Percentiles rank a stretch among this genome's conserved stretches.
Conservation (phyloP, 1,139 yeast genomes). For the Geotrichum candidum region DNA sequence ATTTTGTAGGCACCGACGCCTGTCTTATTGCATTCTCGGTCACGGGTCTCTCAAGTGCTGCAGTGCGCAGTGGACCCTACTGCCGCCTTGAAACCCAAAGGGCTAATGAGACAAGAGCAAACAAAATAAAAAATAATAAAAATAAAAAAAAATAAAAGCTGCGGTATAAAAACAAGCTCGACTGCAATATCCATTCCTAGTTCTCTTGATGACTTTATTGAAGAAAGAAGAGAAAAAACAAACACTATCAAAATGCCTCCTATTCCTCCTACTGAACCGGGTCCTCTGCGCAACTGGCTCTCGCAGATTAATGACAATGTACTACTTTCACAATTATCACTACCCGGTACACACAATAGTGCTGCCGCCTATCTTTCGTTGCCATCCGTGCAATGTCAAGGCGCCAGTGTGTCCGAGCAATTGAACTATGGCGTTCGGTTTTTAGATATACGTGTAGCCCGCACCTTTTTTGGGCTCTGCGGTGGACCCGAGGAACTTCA, state of each 20-base stretch:
- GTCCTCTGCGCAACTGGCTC: slow-evolving; percentile 44
- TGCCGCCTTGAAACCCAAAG: neutral
- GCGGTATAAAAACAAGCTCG: neutral
- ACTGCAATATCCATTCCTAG: neutral
- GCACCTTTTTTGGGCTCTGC: slow-evolving; percentile 43
- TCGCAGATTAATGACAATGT: slow-evolving; percentile 48
- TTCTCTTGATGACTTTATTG: no score
- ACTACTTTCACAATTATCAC: slow-evolving; percentile 48
- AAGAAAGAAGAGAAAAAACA: no score
- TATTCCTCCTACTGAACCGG: slow-evolving; percentile 9
- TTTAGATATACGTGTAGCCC: slow-evolving; percentile 62
- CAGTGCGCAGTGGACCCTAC: no score
- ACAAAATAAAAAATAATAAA: neutral
- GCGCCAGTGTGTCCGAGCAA: slow-evolving; percentile 53
- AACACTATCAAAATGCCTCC: slow-evolving; percentile 12
- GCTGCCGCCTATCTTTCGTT: slow-evolving; percentile 68
- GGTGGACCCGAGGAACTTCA: slow-evolving; percentile 48
- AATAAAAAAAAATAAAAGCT: neutral
- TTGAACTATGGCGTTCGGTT: slow-evolving; percentile 68
- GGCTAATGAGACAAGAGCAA: neutral
- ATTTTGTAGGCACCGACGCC: no score
- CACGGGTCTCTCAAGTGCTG: no score
- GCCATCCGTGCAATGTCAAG: slow-evolving; percentile 79
- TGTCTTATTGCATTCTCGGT: no score
- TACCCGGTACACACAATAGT: slow-evolving; percentile 73